Conservation (phyloP, 2,329 filamentous ascomycete genomes). For the Diaporthe helianthi region DNA sequence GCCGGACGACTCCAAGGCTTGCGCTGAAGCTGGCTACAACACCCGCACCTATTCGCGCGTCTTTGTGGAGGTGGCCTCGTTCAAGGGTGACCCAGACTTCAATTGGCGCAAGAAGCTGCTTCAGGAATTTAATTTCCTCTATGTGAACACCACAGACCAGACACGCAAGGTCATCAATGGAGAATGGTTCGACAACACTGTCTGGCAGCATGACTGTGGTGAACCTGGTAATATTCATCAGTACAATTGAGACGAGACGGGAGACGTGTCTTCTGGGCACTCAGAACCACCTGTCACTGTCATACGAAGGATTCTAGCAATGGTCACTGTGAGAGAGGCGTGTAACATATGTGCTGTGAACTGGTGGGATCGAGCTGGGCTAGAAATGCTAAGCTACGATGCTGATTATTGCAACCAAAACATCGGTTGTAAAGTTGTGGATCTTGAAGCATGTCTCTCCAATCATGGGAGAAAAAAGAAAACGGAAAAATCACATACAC, state of each 20-base stretch:
- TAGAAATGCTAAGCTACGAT: background rate
- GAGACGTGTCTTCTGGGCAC: background rate
- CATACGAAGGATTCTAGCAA: background rate
- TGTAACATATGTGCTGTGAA: background rate
- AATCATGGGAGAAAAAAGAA: too few relatives aligned
- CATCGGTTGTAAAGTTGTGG: background rate
- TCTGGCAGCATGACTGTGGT: slow-evolving; percentile 29
- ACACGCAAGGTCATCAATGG: slow-evolving; percentile 26
- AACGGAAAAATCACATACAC: background rate
- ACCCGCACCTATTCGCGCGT: slow-evolving; percentile 25
- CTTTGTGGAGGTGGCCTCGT: slow-evolving; percentile 28
- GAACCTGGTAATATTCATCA: slow-evolving; percentile 1
- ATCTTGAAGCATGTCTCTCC: background rate
- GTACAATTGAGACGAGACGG: background rate
- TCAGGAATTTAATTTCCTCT: slow-evolving; percentile 15
- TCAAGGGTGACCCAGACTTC: slow-evolving; percentile 27
- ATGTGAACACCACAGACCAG: slow-evolving; percentile 25
- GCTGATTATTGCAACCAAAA: background rate
- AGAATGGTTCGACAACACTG: slow-evolving; percentile 24
- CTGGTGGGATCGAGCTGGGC: too few relatives aligned
- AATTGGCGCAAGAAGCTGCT: slow-evolving; percentile 27
- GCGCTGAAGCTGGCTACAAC: slow-evolving; percentile 17
- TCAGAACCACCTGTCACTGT: background rate
- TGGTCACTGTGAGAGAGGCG: background rate
- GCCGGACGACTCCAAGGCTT: background rate